Conservation (phyloP, 768 basidiomycete genomes). For the Russula sp. region DNA sequence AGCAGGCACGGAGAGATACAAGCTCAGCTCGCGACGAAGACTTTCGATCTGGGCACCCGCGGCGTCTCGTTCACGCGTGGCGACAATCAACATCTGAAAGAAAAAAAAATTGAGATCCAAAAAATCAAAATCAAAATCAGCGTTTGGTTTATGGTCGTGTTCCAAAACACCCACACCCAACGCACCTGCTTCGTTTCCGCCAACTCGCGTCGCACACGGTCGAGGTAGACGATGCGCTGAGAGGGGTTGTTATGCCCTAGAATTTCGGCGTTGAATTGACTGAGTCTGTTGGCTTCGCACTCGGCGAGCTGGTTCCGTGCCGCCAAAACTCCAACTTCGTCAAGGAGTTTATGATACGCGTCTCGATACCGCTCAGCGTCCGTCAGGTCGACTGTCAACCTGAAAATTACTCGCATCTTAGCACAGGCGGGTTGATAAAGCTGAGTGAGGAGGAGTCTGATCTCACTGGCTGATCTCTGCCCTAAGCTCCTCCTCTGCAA, state of each 20-base stretch:
- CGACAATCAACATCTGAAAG: constrained; percentile 35
- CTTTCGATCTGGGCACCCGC: constrained; percentile 35
- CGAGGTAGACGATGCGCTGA: constrained; percentile 85
- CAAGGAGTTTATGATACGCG: constrained; percentile 62
- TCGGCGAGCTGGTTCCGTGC: constrained; percentile 75
- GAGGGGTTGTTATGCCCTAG: constrained; percentile 80
- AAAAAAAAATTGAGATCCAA: not conserved
- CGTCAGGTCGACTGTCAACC: constrained; percentile 50
- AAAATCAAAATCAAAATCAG: not conserved
- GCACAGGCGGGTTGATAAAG: not conserved
- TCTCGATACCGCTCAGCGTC: constrained; percentile 65
- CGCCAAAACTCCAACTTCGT: constrained; percentile 62
- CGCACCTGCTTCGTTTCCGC: constrained; percentile 78
- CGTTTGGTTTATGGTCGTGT: not conserved
- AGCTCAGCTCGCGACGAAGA: constrained; percentile 37
- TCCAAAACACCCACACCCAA: constrained; percentile 12
- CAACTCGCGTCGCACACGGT: constrained; percentile 75
- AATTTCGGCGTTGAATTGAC: constrained; percentile 82
- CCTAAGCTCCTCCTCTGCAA: constrained; percentile 65
- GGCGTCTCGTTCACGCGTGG: constrained; percentile 37
- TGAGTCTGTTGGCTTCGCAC: constrained; percentile 71
- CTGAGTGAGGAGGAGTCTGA: no score
- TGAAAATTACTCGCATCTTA: constrained; percentile 30
- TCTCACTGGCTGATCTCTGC: constrained; percentile 68
- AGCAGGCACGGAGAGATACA: constrained; percentile 39